Percentiles rank a stretch among this genome's conserved stretches.
Conservation (phyloP, 441 rosid genomes). For the Dalechampia spathulata region DNA sequence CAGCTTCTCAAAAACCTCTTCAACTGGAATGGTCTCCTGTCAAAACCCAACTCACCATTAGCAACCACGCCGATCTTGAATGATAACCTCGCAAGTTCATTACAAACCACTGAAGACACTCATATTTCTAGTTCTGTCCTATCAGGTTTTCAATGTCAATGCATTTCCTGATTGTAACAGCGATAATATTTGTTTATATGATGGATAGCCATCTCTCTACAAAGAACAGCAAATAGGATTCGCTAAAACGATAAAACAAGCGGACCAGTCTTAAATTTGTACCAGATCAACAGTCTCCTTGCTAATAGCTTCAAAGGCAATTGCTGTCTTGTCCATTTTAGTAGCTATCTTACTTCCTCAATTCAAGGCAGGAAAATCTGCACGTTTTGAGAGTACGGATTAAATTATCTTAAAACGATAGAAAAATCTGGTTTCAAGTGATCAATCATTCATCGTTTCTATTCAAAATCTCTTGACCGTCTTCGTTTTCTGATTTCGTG, state of each 20-base stretch:
- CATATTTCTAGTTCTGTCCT: too few species aligned
- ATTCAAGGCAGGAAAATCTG: slow-evolving; percentile 17
- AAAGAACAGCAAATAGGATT: too few species aligned
- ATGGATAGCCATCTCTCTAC: too few species aligned
- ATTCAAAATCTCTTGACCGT: too few species aligned
- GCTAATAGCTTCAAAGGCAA: slow-evolving; percentile 44
- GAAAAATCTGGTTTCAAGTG: too few species aligned
- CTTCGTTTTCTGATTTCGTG: too few species aligned
- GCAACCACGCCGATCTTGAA: too few species aligned
- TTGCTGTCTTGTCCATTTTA: slow-evolving; percentile 33
- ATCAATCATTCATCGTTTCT: too few species aligned
- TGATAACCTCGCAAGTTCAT: background rate
- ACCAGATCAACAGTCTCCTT: slow-evolving; percentile 61
- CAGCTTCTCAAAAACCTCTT: slow-evolving; percentile 53
- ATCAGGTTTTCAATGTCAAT: too few species aligned
- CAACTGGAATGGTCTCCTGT: slow-evolving; percentile 50
- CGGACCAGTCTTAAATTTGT: background rate
- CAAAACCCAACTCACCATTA: slow-evolving; percentile 9
- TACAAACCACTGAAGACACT: too few species aligned
- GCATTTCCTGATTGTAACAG: too few species aligned
- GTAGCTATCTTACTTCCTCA: slow-evolving; percentile 8
- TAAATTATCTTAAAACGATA: background rate
- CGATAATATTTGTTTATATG: too few species aligned
- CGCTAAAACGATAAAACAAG: background rate
- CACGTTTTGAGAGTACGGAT: background rate